Evolutionary conservation across 2,329 filamentous ascomycete genomes (phyloP).

Genomic region (Aspergillus ochraceoroseus): DNA sequence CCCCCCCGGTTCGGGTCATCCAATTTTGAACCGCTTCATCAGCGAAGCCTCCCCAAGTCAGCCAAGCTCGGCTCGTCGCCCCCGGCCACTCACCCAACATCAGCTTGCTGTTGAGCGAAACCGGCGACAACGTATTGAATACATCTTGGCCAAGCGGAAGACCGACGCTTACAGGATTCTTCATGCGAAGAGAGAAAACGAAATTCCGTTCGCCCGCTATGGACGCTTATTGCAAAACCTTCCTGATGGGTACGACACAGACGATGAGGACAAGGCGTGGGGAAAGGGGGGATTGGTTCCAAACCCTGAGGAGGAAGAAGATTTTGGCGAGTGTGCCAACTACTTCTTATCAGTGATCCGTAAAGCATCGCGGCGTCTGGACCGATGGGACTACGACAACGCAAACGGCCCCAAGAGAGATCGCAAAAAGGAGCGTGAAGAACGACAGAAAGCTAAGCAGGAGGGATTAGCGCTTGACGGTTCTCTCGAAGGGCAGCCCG

Average conservation of each 20-base stretch:
- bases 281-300: constrained; percentile 43
- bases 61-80: constrained; percentile 36
- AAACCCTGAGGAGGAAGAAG: constrained; percentile 43
- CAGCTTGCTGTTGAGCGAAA: constrained; percentile 49
- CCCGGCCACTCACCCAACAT: constrained; percentile 48
- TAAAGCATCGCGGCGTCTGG: constrained; percentile 42
- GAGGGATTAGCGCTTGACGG: constrained; percentile 21
- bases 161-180: constrained; percentile 37
- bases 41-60: constrained; percentile 31
- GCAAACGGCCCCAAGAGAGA: constrained; percentile 39
- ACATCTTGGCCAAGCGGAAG: constrained; percentile 44
- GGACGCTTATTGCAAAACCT: constrained; percentile 42
- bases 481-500: constrained; percentile 15
- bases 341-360: constrained; percentile 43
- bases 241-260: constrained; percentile 46
- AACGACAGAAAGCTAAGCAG: constrained; percentile 34
- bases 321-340: constrained; percentile 47
- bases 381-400: constrained; percentile 45
- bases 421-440: constrained; percentile 36
- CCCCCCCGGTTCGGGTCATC: constrained; percentile 41
- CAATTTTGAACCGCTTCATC: constrained; percentile 41
- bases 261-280: constrained; percentile 43
- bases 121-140: constrained; percentile 46
- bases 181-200: constrained; percentile 36
- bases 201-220: constrained; percentile 40